Evolutionary conservation across 2,329 filamentous ascomycete genomes (phyloP).

Genomic region (Zopfia rhizophila): DNA sequence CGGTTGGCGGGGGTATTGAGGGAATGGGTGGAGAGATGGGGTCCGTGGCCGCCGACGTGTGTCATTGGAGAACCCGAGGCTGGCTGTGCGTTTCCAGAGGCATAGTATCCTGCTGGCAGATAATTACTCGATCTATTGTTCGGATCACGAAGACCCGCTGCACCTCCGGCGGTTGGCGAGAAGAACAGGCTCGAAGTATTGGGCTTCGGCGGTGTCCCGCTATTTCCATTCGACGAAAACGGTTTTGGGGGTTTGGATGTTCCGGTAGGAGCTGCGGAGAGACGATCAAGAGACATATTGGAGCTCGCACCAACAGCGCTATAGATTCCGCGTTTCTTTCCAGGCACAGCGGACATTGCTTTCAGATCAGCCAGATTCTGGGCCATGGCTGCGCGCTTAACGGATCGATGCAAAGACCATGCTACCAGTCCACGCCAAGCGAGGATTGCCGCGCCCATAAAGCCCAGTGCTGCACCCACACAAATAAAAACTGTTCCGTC

Average conservation of each 20-base stretch:
- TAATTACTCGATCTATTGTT: constrained; percentile 78
- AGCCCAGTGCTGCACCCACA: constrained; percentile 87
- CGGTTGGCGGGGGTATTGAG: constrained; percentile 44
- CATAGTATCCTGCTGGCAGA: constrained; percentile 91
- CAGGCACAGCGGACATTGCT: constrained; percentile 60
- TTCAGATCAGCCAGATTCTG: constrained; percentile 78
- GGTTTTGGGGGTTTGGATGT: constrained; percentile 41
- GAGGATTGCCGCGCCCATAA: constrained; percentile 82
- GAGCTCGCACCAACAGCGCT: constrained; percentile 61
- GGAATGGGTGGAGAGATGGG: constrained; percentile 43
- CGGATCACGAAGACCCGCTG: constrained; percentile 58
- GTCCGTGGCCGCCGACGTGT: constrained; percentile 54
- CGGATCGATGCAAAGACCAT: constrained; percentile 90
- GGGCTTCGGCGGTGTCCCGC: constrained; percentile 39
- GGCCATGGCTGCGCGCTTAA: constrained; percentile 83
- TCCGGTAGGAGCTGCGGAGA: constrained; percentile 49
- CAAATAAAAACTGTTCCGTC: constrained; percentile 97
- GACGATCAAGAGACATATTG: constrained; percentile 66
- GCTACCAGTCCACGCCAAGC: constrained; percentile 89
- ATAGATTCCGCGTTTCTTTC: constrained; percentile 52
- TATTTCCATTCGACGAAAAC: constrained; percentile 35
- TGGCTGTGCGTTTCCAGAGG: constrained; percentile 69
- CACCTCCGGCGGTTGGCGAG: constrained; percentile 81
- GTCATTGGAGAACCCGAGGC: constrained; percentile 54
- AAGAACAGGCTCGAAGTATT: constrained; percentile 79